A percentile compares a stretch with the other conserved stretches of the same genome.
These are phyloP conservation scores for Xylariaceae sp. DNA, from an alignment of 2,329 filamentous ascomycete species.

Conservation along the genomic window DNA sequence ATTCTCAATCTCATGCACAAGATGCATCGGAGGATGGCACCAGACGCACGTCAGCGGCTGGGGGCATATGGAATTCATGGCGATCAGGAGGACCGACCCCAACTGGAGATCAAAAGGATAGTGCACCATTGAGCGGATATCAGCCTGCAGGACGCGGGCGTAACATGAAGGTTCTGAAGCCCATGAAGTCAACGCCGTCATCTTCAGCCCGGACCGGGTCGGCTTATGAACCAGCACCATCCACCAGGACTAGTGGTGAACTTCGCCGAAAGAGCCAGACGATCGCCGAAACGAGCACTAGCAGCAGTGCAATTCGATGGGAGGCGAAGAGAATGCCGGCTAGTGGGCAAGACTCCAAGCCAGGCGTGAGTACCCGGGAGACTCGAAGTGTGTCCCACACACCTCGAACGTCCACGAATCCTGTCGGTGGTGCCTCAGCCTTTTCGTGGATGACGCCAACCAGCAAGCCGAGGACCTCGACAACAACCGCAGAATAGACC, in stretches of 20 bases:
- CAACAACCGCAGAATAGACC: slow-evolving; percentile 33
- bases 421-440: slow-evolving; percentile 85
- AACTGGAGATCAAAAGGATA: slow-evolving; percentile 52
- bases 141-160: slow-evolving; percentile 63
- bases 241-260: slow-evolving; percentile 45
- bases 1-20: slow-evolving; percentile 21
- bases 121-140: slow-evolving; percentile 59
- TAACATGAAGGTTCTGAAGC: slow-evolving; percentile 87
- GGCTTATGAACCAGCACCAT: slow-evolving; percentile 48
- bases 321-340: slow-evolving; percentile 49
- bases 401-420: slow-evolving; percentile 65
- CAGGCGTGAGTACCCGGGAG: slow-evolving; percentile 35
- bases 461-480: slow-evolving; percentile 40
- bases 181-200: slow-evolving; percentile 61
- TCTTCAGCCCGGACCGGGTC: slow-evolving; percentile 47
- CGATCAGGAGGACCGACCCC: slow-evolving; percentile 51
- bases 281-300: slow-evolving; percentile 28
- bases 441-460: slow-evolving; percentile 82
- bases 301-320: slow-evolving; percentile 42
- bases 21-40: slow-evolving; percentile 23
- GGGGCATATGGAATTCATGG: slow-evolving; percentile 69
- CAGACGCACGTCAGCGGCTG: slow-evolving; percentile 35
- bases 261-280: slow-evolving; percentile 53
- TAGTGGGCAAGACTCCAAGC: slow-evolving; percentile 26
- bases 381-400: slow-evolving; percentile 37